These are phyloP conservation scores for Thalassiosira hispida DNA, from an alignment of 352 stramenopile genomes.

Conservation along the genomic window DNA sequence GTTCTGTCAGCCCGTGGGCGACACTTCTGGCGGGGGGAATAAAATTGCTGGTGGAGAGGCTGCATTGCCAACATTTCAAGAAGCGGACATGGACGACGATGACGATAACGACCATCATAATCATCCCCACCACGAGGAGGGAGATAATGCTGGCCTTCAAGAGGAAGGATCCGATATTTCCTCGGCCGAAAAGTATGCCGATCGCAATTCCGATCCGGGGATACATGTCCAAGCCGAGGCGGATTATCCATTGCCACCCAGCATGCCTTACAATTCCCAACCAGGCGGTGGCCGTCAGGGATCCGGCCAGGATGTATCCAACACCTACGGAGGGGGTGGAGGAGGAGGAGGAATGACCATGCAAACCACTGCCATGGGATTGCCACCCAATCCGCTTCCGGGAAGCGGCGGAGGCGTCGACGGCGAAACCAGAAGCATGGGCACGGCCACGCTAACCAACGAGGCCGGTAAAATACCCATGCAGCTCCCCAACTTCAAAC, in stretches of 20 bases:
- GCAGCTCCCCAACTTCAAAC: conserved; percentile 82
- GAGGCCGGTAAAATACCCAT: conserved; percentile 81
- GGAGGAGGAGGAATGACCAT: too few species aligned
- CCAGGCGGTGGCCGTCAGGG: neutral
- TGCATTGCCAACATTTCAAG: too few species aligned
- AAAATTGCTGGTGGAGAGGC: too few species aligned
- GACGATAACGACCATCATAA: neutral
- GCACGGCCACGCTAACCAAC: conserved; percentile 81
- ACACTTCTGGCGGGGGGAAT: too few species aligned
- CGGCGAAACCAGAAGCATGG: conserved; percentile 52
- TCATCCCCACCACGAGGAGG: neutral
- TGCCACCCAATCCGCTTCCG: too few species aligned
- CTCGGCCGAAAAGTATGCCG: conserved; percentile 34
- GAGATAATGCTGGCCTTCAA: neutral
- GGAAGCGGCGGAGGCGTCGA: neutral
- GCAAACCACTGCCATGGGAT: too few species aligned
- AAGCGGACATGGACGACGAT: neutral
- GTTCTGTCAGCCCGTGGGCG: too few species aligned
- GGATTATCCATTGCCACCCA: conserved; percentile 19
- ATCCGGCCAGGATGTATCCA: neutral
- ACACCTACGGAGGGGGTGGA: neutral
- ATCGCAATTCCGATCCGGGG: conserved; percentile 46
- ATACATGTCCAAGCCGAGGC: conserved; percentile 25
- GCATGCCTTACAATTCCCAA: neutral
- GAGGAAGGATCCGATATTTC: conserved; percentile 21